A percentile compares a stretch with the other conserved stretches of the same genome.
Conservation (phyloP, 2,329 filamentous ascomycete species). For the Botrytis pseudocinerea region DNA sequence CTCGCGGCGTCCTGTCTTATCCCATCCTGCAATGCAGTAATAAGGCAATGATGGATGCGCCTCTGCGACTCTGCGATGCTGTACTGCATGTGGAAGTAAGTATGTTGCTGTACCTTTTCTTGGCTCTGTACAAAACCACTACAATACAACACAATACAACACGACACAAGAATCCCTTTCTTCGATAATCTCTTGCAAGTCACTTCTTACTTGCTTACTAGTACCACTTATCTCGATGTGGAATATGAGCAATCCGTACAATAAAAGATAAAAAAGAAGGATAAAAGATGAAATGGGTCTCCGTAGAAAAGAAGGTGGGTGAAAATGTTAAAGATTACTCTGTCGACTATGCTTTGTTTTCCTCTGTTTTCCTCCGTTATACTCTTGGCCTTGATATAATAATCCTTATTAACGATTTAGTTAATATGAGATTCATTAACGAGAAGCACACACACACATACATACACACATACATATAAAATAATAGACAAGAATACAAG, state of each 20-base stretch:
- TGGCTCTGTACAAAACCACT: neutral
- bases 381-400: neutral
- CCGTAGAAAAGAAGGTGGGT: neutral
- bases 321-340: neutral
- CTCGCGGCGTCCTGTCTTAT: neutral
- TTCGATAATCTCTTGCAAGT: too few relatives aligned
- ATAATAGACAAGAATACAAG: too few relatives aligned
- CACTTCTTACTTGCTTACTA: too few relatives aligned
- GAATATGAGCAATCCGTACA: too few relatives aligned
- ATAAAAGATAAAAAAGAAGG: too few relatives aligned
- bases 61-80: neutral
- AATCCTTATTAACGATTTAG: neutral
- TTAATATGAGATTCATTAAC: neutral
- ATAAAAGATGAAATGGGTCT: neutral
- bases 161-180: too few relatives aligned
- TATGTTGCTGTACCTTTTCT: constrained; percentile 2
- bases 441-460: neutral
- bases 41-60: neutral
- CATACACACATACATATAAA: too few relatives aligned
- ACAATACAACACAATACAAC: neutral
- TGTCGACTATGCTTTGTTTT: too few relatives aligned
- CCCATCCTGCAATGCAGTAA: neutral
- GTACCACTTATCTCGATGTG: too few relatives aligned
- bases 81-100: neutral
- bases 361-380: fast-evolving